These are phyloP conservation scores for thale cress (Arabidopsis thaliana) DNA, from an alignment of 345 rosid genomes.

Conservation along the genomic window DNA sequence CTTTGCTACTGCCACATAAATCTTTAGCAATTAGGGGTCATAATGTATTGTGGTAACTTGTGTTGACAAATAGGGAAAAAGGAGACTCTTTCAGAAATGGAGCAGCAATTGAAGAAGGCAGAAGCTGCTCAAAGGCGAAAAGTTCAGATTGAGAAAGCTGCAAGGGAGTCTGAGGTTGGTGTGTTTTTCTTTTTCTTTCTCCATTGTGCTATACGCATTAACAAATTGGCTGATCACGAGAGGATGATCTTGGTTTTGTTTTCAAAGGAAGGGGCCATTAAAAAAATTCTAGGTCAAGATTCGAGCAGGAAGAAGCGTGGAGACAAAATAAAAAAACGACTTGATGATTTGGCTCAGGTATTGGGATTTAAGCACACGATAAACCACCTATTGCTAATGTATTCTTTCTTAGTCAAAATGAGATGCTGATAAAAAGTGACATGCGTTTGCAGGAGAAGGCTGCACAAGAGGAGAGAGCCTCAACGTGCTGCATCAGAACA, in stretches of 20 bases:
- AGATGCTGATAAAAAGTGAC: slow-evolving; percentile 21
- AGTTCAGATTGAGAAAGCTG: slow-evolving; percentile 90
- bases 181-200: slow-evolving; percentile 19
- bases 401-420: slow-evolving; percentile 10
- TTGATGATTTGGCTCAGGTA: slow-evolving; percentile 89
- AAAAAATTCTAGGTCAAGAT: slow-evolving; percentile 96
- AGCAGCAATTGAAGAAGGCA: slow-evolving; percentile 85
- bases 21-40: slow-evolving; percentile 13
- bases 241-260: slow-evolving; percentile 23
- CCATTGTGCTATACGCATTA: background rate
- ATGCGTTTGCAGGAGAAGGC: slow-evolving; percentile 68
- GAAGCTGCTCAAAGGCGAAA: slow-evolving; percentile 96
- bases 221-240: slow-evolving; percentile 4
- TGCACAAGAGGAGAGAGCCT: slow-evolving; percentile 58
- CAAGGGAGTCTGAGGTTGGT: slow-evolving; percentile 81
- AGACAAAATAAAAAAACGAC: slow-evolving; percentile 78
- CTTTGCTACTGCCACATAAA: slow-evolving; percentile 5
- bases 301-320: slow-evolving; percentile 89
- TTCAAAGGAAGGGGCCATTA: slow-evolving; percentile 84
- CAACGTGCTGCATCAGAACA: slow-evolving; percentile 64
- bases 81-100: slow-evolving; percentile 82
- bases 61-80: slow-evolving; percentile 64
- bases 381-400: slow-evolving; percentile 8
- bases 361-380: slow-evolving; percentile 1
- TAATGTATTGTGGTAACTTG: slow-evolving; percentile 3